A percentile compares a stretch with the other conserved stretches of the same genome.
phyloP scores from a whole-genome alignment of 352 stramenopile genomes.

The Phytophthora hibernalis region DNA sequence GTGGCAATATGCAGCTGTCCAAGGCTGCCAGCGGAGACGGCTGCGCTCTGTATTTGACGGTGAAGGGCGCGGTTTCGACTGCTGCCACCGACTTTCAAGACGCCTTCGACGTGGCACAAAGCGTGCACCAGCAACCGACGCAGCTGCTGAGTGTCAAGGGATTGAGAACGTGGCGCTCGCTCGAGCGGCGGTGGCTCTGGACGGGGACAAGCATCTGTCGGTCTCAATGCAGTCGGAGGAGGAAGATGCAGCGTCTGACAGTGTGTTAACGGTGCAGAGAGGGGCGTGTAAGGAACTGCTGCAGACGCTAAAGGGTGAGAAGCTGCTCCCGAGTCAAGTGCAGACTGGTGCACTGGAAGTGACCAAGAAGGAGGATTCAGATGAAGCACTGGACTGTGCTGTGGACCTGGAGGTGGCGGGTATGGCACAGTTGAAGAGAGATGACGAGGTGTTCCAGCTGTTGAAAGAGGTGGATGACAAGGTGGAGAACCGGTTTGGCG shows the following conservation, averaged over 20 bases:
- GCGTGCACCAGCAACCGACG: slow-evolving; percentile 36
- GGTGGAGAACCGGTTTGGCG: slow-evolving; percentile 45
- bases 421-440: background rate
- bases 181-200: slow-evolving; percentile 22
- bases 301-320: slow-evolving; percentile 19
- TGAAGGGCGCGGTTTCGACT: slow-evolving; percentile 33
- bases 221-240: slow-evolving; percentile 29
- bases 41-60: slow-evolving; percentile 44
- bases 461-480: slow-evolving; percentile 54
- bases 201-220: slow-evolving; percentile 36
- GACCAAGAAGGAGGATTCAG: slow-evolving; percentile 17
- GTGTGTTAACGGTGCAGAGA: slow-evolving; percentile 38
- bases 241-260: slow-evolving; percentile 8
- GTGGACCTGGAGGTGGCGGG: slow-evolving; percentile 37
- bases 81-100: slow-evolving; percentile 17
- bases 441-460: slow-evolving; percentile 42
- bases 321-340: slow-evolving; percentile 37
- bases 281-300: slow-evolving; percentile 40
- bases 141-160: slow-evolving; percentile 26
- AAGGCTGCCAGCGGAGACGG: slow-evolving; percentile 40
- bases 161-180: slow-evolving; percentile 34
- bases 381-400: slow-evolving; percentile 26
- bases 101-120: slow-evolving; percentile 30
- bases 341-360: slow-evolving; percentile 34
- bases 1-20: slow-evolving; percentile 48